A percentile compares a stretch with the other conserved stretches of the same genome.
Evolutionary conservation across 495 filamentous ascomycete genomes (phyloP).

Genomic region (Hypoxylon trugodes): DNA sequence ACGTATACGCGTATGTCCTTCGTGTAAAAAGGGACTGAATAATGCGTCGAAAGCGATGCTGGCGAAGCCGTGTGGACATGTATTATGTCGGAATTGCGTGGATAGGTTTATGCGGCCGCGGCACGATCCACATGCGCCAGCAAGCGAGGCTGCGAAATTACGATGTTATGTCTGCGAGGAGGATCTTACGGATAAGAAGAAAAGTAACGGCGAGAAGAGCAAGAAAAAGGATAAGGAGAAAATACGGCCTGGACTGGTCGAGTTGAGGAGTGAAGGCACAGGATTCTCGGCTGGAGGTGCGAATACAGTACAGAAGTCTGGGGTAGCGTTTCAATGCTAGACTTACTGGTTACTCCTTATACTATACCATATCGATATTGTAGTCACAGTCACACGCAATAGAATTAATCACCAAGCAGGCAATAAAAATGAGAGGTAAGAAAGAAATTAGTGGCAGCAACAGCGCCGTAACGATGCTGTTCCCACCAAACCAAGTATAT

Average conservation of each 20-base stretch:
- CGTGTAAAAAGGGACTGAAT: slow-evolving; percentile 83
- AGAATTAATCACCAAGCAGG: not conserved
- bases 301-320: slow-evolving; percentile 80
- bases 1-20: slow-evolving; percentile 76
- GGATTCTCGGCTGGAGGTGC: slow-evolving; percentile 89
- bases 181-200: slow-evolving; percentile 65
- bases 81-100: slow-evolving; percentile 88
- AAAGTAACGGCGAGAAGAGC: slow-evolving; percentile 50
- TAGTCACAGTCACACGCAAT: not conserved
- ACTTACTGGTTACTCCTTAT: not conserved
- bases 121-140: slow-evolving; percentile 71
- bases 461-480: not conserved
- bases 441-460: not conserved
- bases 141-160: slow-evolving; percentile 61
- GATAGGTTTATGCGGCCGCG: slow-evolving; percentile 81
- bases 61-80: slow-evolving; percentile 92
- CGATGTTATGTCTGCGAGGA: slow-evolving; percentile 90
- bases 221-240: slow-evolving; percentile 65
- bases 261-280: slow-evolving; percentile 87
- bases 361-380: not conserved
- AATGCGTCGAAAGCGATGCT: slow-evolving; percentile 87
- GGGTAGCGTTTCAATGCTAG: slow-evolving; percentile 86
- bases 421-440: not conserved
- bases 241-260: slow-evolving; percentile 79
- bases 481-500: not conserved